Evolutionary conservation across 768 basidiomycete genomes (phyloP), one percentile per base, ranked within the genome.

Genomic region (Cyclocybe aegerita): DNA sequence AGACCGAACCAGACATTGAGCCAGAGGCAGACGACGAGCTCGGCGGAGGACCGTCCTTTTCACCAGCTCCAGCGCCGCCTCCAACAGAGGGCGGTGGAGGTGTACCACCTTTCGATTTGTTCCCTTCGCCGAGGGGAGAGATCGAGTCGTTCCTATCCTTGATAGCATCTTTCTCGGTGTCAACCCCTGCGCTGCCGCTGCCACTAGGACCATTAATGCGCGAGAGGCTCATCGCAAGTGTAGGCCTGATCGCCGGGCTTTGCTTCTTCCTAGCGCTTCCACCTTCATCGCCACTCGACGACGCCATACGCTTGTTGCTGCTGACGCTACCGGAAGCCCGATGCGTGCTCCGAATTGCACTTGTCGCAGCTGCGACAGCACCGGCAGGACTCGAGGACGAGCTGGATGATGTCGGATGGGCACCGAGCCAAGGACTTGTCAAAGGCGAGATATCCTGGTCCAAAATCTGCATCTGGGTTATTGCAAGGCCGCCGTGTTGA

Each of bases 341-440:
- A 11, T 43, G 42, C 9, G 44, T 50, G 33, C 33, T 49, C 17
- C 34, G 5, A 16, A 14, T 43, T 34, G 41, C 14, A 14, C 29
- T 32, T 8, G 36, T 14, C 2, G 54, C 23, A 30, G 44, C 39
- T 7, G 52, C 7, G 15, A 16, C 38, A 15, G 39, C 46, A 39
- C 43, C 46, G 23, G 40, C 50, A 44, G 16, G 33, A 33, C 7
- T 29, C 9, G n/a, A 30, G 14, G 17, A 14, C 6, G 50, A 46
- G 45, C 16, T 34, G n/a, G 50, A 48, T 34, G 49, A 42, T n/a
- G 58, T 60, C 11, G 53, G 56, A 45, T 79, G 74, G 4, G 88
- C 79, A 4, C 82, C 86, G 0, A 92, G 75, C 87, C 89, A 90
- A 1, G 89, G 89, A 56, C 88, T 90, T 0, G 88, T 88, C 15